Evolutionary conservation across 1,284 basidiomycete genomes (phyloP).

Genomic region (Ustilago esculenta): DNA sequence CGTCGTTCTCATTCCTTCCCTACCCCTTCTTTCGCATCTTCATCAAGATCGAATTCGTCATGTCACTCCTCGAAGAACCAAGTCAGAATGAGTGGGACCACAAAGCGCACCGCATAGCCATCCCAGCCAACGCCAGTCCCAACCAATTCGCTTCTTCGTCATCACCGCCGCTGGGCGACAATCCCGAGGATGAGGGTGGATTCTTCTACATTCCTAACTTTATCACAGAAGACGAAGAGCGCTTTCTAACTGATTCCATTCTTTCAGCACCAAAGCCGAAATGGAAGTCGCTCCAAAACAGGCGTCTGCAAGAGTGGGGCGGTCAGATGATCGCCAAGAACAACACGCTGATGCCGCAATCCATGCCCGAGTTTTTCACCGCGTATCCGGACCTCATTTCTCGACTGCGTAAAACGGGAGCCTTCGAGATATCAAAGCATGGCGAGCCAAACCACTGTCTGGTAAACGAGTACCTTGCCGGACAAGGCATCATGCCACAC

Average conservation of each 20-base stretch:
- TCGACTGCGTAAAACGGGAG: slow-evolving; percentile 74
- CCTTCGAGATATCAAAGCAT: slow-evolving; percentile 75
- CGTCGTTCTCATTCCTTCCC: not conserved
- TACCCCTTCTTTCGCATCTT: not conserved
- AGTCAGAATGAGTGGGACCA: slow-evolving; percentile 23
- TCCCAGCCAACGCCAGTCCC: slow-evolving; percentile 29
- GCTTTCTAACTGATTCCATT: slow-evolving; percentile 76
- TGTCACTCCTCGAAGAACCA: slow-evolving; percentile 37
- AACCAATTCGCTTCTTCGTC: slow-evolving; percentile 23
- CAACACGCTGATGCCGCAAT: slow-evolving; percentile 73
- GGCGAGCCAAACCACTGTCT: slow-evolving; percentile 79
- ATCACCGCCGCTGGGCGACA: not conserved
- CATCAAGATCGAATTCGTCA: not conserved
- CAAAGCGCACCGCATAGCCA: slow-evolving; percentile 20
- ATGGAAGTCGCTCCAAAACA: slow-evolving; percentile 83
- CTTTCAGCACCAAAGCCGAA: slow-evolving; percentile 78
- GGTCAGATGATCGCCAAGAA: slow-evolving; percentile 75
- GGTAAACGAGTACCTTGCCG: slow-evolving; percentile 77
- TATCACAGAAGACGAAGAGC: slow-evolving; percentile 80
- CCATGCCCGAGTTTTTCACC: slow-evolving; percentile 75
- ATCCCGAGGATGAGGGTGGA: slow-evolving; percentile 22
- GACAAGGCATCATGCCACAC: slow-evolving; percentile 89
- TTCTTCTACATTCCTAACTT: slow-evolving; percentile 76
- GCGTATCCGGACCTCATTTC: slow-evolving; percentile 76
- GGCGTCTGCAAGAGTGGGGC: slow-evolving; percentile 67